Percentiles rank a stretch among this genome's conserved stretches.
Evolutionary conservation across 2,329 filamentous ascomycete genomes (phyloP).

Genomic region (Aspergillus novoparasiticus): DNA sequence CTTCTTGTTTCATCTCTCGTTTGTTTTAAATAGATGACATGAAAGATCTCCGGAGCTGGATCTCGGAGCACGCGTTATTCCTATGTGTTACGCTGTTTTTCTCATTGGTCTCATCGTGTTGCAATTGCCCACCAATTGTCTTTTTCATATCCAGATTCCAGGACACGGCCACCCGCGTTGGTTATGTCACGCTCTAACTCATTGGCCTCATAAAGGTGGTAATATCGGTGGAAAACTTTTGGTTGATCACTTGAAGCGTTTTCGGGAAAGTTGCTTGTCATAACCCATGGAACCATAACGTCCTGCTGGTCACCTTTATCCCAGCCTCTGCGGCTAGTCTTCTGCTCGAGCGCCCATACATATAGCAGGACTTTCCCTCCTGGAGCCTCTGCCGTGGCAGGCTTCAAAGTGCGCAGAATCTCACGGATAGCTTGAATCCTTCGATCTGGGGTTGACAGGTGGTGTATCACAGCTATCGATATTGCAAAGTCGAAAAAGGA

Average conservation of each 20-base stretch:
- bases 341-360: constrained; percentile 95
- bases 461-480: constrained; percentile 91
- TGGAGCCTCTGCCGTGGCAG: constrained; percentile 20
- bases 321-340: constrained; percentile 83
- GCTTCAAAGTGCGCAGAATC: constrained; percentile 67
- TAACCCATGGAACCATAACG: constrained; percentile 93
- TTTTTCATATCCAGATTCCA: constrained; percentile 87
- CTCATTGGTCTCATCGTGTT: constrained; percentile 30
- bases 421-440: constrained; percentile 71
- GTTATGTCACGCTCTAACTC: constrained; percentile 82
- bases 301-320: constrained; percentile 82
- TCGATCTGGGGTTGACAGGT: constrained; percentile 77
- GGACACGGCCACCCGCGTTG: constrained; percentile 72
- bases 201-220: constrained; percentile 85
- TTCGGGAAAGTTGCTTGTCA: constrained; percentile 49
- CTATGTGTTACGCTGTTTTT: constrained; percentile 20
- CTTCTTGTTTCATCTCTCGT: constrained; percentile 9
- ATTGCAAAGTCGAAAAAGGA: constrained; percentile 80
- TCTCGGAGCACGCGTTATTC: constrained; percentile 26
- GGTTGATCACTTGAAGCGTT: constrained; percentile 43
- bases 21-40: constrained; percentile 15
- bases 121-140: constrained; percentile 97
- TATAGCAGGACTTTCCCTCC: constrained; percentile 76
- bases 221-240: constrained; percentile 77
- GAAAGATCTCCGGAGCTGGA: constrained; percentile 32